Percentiles rank a stretch among this genome's conserved stretches.
Evolutionary conservation across 2,329 filamentous ascomycete genomes (phyloP).

Genomic region (Akanthomyces dipterigenus): DNA sequence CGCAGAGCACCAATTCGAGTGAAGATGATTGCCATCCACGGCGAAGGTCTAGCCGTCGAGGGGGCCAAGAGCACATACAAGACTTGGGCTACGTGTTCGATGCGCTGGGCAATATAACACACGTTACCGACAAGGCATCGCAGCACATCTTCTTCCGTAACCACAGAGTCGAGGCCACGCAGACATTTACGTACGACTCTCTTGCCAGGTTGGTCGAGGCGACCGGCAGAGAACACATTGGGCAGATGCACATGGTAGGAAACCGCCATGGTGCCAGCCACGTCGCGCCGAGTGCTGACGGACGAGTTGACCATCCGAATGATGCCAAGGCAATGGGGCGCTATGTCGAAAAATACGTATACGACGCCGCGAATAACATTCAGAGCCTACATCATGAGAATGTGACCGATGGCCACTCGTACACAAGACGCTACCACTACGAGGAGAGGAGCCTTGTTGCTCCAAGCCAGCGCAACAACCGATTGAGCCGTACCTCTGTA

Average conservation of each 20-base stretch:
- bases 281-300: background rate
- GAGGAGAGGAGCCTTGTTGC: conserved; percentile 3
- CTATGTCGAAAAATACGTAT: conserved; percentile 10
- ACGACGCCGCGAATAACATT: conserved; percentile 11
- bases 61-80: conserved; percentile 12
- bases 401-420: background rate
- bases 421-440: conserved; percentile 6
- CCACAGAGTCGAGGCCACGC: conserved; percentile 13
- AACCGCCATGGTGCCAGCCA: background rate
- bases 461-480: background rate
- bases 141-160: conserved; percentile 20
- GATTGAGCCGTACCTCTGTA: background rate
- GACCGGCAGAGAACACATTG: conserved; percentile 12
- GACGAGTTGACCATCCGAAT: conserved; percentile 5
- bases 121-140: conserved; percentile 16
- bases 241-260: conserved; percentile 6
- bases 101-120: conserved; percentile 14
- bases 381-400: background rate
- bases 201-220: conserved; percentile 8
- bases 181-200: conserved; percentile 10
- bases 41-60: background rate
- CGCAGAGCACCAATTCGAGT: background rate
- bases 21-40: background rate
- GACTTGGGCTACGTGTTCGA: conserved; percentile 19
- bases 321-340: conserved; percentile 9